Conservation (phyloP, 1,284 basidiomycete species). For the Pseudozyma thailandica region DNA sequence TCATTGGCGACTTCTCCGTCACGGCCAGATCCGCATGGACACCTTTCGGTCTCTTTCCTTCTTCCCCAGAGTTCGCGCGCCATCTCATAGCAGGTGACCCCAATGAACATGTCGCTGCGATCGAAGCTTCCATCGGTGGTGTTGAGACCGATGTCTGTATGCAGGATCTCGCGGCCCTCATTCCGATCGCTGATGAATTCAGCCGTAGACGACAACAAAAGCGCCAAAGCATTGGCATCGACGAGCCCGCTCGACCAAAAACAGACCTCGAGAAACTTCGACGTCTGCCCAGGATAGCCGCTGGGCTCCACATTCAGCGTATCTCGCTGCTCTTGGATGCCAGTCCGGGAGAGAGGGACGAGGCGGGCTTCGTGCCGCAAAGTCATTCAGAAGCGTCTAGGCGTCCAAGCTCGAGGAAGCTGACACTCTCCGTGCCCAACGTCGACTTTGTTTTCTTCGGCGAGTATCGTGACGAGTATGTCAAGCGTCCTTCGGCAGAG, state of each 20-base stretch:
- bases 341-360: conserved; percentile 4
- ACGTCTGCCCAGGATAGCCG: conserved; percentile 38
- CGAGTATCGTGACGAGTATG: conserved; percentile 53
- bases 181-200: conserved; percentile 21
- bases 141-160: conserved; percentile 43
- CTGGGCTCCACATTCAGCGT: conserved; percentile 40
- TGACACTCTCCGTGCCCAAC: conserved; percentile 43
- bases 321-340: conserved; percentile 49
- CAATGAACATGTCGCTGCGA: conserved; percentile 56
- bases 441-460: conserved; percentile 45
- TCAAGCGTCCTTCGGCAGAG: conserved; percentile 43
- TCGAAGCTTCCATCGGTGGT: conserved; percentile 44
- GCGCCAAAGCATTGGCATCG: conserved; percentile 23
- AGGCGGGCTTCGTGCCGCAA: neutral
- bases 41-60: conserved; percentile 59
- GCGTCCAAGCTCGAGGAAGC: conserved; percentile 16
- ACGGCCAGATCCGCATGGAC: conserved; percentile 54
- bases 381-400: neutral
- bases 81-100: conserved; percentile 54
- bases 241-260: conserved; percentile 22
- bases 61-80: conserved; percentile 11
- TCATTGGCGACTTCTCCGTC: conserved; percentile 33
- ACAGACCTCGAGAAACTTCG: conserved; percentile 27
- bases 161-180: conserved; percentile 31
- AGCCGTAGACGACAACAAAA: conserved; percentile 13